Evolutionary conservation across 2,329 filamentous ascomycete genomes (phyloP).

Genomic region (Fusarium ramigenum): DNA sequence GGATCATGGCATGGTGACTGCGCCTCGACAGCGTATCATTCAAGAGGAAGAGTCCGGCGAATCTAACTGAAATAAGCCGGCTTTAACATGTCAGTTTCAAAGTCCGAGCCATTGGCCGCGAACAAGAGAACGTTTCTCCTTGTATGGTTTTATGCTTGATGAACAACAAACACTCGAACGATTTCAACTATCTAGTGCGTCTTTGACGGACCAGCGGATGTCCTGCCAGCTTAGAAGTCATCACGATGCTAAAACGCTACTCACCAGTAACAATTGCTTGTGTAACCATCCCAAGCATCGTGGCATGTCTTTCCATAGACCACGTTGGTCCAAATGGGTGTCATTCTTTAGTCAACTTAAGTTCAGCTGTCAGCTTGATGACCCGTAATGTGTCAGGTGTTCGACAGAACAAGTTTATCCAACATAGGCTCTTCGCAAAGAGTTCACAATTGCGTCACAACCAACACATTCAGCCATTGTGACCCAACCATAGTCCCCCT

Average conservation of each 20-base stretch:
- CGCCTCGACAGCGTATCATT: constrained; percentile 27
- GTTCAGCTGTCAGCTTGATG: constrained; percentile 12
- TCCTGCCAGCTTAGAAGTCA: background rate
- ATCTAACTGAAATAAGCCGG: background rate
- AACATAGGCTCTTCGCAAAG: background rate
- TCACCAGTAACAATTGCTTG: background rate
- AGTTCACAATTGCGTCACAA: background rate
- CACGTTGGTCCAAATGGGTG: background rate
- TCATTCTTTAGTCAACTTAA: background rate
- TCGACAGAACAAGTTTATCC: constrained; percentile 1
- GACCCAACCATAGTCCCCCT: background rate
- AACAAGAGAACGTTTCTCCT: background rate
- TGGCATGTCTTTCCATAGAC: constrained; percentile 10
- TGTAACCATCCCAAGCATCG: constrained; percentile 26
- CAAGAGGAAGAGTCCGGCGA: background rate
- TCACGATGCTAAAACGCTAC: background rate
- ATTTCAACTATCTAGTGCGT: background rate
- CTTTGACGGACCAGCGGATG: background rate
- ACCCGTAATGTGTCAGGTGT: background rate
- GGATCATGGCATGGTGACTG: constrained; percentile 12
- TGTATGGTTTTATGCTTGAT: background rate
- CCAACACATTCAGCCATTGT: background rate
- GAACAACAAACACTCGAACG: background rate
- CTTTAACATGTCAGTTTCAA: background rate
- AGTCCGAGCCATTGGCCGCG: background rate